A percentile compares a stretch with the other conserved stretches of the same genome.
Conservation (phyloP, 176 grass and related monocot genomes). For the Juncus inflexus region DNA sequence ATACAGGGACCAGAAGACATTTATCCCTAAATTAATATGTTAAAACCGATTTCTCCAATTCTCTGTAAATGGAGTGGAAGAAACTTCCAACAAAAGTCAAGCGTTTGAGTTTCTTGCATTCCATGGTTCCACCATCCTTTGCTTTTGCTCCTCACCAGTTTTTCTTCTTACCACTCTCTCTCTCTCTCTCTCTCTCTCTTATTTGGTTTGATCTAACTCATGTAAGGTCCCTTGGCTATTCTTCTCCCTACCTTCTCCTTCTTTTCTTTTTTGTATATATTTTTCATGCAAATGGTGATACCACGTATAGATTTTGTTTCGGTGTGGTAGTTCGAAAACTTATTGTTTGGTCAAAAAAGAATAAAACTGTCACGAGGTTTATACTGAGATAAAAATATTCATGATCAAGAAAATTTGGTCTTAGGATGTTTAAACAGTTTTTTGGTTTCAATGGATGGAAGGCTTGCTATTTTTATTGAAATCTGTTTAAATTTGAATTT, state of each 20-base stretch:
- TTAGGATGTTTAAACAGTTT: not conserved
- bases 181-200: slow-evolving; percentile 1
- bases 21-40: not conserved
- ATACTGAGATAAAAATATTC: not conserved
- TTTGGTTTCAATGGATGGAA: not conserved
- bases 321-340: not conserved
- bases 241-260: slow-evolving; percentile 8
- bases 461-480: not conserved
- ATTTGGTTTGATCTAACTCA: slow-evolving; percentile 8
- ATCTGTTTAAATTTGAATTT: not conserved
- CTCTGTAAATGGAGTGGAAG: not conserved
- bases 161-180: not conserved
- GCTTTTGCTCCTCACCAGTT: not conserved
- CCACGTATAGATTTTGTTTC: not conserved
- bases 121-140: not conserved
- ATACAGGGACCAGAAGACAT: too few relatives aligned
- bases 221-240: slow-evolving; percentile 7
- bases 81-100: slow-evolving; percentile 6
- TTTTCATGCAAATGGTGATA: not conserved
- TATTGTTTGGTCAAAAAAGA: not conserved
- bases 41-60: not conserved
- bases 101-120: not conserved
- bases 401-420: not conserved
- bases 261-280: not conserved
- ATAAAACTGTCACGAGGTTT: not conserved